Conservation (phyloP, 2,329 filamentous ascomycete genomes). For the Xylariaceae sp. region DNA sequence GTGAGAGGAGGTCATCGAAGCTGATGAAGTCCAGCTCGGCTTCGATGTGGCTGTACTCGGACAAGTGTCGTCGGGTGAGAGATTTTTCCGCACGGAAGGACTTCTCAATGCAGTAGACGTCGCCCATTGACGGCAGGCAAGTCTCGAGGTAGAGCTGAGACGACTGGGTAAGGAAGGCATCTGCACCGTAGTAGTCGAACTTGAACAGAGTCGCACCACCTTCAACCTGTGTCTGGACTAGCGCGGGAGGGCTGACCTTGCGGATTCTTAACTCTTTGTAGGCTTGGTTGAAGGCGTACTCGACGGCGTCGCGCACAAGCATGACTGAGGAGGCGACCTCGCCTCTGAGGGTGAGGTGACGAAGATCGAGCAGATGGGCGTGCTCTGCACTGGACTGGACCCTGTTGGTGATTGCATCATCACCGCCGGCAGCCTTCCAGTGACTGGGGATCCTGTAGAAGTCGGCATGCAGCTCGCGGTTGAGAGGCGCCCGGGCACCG, state of each 20-base stretch:
- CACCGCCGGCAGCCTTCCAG: constrained; percentile 73
- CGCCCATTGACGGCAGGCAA: constrained; percentile 83
- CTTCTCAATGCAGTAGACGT: constrained; percentile 97
- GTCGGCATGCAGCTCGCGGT: constrained; percentile 88
- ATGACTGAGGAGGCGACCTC: constrained; percentile 84
- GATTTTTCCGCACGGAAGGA: constrained; percentile 98
- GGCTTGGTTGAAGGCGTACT: constrained; percentile 77
- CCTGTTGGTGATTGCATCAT: constrained; percentile 88
- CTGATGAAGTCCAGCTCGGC: constrained; percentile 95
- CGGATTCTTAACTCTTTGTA: constrained; percentile 77
- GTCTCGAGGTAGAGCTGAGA: constrained; percentile 98
- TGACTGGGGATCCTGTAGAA: constrained; percentile 77
- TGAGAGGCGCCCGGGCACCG: constrained; percentile 76
- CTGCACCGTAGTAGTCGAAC: constrained; percentile 86
- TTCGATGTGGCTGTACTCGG: constrained; percentile 97
- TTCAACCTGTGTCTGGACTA: constrained; percentile 95
- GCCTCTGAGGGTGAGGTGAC: constrained; percentile 83
- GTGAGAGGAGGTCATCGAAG: constrained; percentile 84
- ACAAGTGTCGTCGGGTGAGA: constrained; percentile 87
- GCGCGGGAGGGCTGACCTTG: constrained; percentile 85
- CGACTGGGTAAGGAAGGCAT: constrained; percentile 93
- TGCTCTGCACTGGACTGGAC: constrained; percentile 55
- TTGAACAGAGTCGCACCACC: constrained; percentile 89
- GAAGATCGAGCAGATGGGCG: constrained; percentile 72
- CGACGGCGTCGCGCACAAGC: constrained; percentile 80